These are phyloP conservation scores for Tephrocybe sp. DNA, from an alignment of 768 basidiomycete species.

Conservation along the genomic window DNA sequence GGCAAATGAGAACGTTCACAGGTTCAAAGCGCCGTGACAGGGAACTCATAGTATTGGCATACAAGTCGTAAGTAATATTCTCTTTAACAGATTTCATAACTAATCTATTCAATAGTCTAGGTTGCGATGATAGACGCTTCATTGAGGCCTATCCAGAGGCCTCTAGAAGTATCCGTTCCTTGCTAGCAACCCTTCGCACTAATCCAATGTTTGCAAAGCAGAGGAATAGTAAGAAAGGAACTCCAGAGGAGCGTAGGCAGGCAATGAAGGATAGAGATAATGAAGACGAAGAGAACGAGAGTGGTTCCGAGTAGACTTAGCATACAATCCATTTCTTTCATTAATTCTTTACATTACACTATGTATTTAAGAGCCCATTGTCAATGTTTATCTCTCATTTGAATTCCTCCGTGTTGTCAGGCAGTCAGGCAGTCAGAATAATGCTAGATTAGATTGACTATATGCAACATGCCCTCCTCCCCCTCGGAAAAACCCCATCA, in stretches of 20 bases:
- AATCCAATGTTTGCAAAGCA: neutral
- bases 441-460: too few relatives aligned
- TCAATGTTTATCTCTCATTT: too few relatives aligned
- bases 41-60: constrained; percentile 22
- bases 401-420: too few relatives aligned
- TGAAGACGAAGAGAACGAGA: neutral
- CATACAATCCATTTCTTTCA: too few relatives aligned
- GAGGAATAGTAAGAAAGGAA: neutral
- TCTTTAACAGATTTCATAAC: neutral
- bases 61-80: constrained; percentile 17
- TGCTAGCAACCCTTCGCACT: neutral
- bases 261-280: neutral
- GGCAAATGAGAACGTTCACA: constrained; percentile 13
- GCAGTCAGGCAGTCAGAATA: too few relatives aligned
- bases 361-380: too few relatives aligned
- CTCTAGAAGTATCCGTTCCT: constrained; percentile 7
- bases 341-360: too few relatives aligned
- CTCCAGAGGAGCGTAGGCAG: neutral
- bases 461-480: too few relatives aligned
- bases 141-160: constrained; percentile 13
- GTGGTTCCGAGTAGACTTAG: too few relatives aligned
- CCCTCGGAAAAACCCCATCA: too few relatives aligned
- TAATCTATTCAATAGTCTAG: neutral
- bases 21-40: constrained; percentile 19
- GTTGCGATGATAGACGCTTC: constrained; percentile 13